Conservation (phyloP, 805 yeast genomes). For the Candida sonorensis region DNA sequence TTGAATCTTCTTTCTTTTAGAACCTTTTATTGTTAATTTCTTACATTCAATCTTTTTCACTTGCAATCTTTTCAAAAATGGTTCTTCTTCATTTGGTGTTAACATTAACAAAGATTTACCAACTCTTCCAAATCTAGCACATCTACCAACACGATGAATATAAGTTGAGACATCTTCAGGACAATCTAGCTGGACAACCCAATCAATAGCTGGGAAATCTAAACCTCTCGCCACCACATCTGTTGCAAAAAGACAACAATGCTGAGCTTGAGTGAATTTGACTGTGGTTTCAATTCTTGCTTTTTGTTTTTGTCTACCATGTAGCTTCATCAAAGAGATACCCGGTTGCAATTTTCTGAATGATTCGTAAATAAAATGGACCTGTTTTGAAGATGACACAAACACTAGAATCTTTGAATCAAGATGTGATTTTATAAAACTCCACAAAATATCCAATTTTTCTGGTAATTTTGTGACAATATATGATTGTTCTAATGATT, state of each 20-base stretch:
- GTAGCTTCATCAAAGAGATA: conserved; percentile 75
- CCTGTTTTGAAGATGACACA: conserved; percentile 83
- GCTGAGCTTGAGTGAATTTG: conserved; percentile 70
- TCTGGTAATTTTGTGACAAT: conserved; percentile 66
- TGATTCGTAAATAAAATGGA: conserved; percentile 81
- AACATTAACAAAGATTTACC: conserved; percentile 82
- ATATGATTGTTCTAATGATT: conserved; percentile 77
- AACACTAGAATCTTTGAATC: conserved; percentile 77
- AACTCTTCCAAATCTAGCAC: conserved; percentile 77
- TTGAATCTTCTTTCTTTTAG: conserved; percentile 67
- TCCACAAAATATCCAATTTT: conserved; percentile 79
- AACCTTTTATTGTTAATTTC: conserved; percentile 65
- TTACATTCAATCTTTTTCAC: conserved; percentile 62
- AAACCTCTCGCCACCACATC: conserved; percentile 90
- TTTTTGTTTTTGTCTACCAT: conserved; percentile 88
- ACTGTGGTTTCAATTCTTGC: conserved; percentile 76
- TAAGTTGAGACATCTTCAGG: conserved; percentile 89
- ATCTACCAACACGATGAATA: conserved; percentile 86
- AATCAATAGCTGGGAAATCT: conserved; percentile 87
- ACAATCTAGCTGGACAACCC: conserved; percentile 91
- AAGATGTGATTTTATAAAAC: conserved; percentile 77
- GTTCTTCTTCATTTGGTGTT: conserved; percentile 77
- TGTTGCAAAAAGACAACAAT: conserved; percentile 80
- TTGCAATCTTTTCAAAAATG: conserved; percentile 58
- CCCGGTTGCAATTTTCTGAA: conserved; percentile 89